Conservation (phyloP, 2,329 filamentous ascomycete genomes). For the Sporothrix humicola region DNA sequence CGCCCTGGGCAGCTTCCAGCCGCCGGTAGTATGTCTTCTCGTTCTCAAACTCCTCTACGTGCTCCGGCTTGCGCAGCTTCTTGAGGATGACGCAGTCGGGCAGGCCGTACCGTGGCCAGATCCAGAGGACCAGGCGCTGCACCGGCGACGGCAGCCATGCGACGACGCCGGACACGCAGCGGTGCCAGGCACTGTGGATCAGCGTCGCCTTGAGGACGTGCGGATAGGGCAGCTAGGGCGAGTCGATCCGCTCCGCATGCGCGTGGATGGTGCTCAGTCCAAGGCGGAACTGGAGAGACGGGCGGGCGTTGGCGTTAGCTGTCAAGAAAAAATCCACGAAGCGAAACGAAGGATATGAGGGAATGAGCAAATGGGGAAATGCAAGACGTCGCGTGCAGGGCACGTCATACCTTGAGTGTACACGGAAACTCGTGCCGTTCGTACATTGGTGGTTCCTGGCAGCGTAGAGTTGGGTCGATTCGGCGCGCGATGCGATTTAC, state of each 20-base stretch:
- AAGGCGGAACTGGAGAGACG: background rate
- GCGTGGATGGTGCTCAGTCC: background rate
- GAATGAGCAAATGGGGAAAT: too few species aligned
- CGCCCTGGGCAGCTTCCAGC: background rate
- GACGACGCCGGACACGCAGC: background rate
- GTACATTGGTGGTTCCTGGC: too few species aligned
- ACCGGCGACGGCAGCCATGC: background rate
- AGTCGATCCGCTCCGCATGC: background rate
- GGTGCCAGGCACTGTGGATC: background rate
- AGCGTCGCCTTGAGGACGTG: constrained; percentile 1
- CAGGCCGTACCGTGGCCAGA: background rate
- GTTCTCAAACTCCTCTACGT: background rate
- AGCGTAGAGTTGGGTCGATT: too few species aligned
- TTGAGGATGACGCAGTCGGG: background rate
- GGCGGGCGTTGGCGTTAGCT: too few species aligned
- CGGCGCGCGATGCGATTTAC: too few species aligned
- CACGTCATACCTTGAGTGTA: too few species aligned
- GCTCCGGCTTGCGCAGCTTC: constrained; percentile 16
- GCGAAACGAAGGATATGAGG: too few species aligned
- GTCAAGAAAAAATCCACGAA: too few species aligned
- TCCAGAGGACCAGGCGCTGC: background rate
- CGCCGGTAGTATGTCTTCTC: background rate
- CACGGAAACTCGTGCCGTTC: too few species aligned
- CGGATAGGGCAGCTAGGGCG: background rate
- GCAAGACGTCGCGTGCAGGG: too few species aligned